Evolutionary conservation across 106 monocot genomes (phyloP).

Genomic region (Dendrobium officinale): DNA sequence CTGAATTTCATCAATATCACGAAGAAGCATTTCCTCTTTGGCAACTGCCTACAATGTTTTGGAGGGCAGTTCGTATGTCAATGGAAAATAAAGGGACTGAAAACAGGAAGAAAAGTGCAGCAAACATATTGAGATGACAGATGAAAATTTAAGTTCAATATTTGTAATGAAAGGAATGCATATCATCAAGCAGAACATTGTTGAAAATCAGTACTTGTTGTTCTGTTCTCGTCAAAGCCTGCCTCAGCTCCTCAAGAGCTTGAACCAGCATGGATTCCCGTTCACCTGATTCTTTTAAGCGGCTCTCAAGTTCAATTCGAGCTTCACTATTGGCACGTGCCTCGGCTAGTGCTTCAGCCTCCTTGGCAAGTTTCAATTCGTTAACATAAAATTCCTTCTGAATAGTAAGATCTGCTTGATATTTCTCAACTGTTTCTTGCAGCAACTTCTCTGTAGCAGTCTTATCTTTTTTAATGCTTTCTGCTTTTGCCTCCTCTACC

Average conservation of each 20-base stretch:
- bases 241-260: constrained; percentile 84
- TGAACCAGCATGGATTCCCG: constrained; percentile 84
- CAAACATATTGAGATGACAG: not conserved
- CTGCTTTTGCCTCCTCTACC: constrained; percentile 93
- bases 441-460: constrained; percentile 83
- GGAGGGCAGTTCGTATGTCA: not conserved
- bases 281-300: constrained; percentile 77
- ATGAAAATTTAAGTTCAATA: not conserved
- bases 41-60: constrained; percentile 58
- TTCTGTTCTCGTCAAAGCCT: constrained; percentile 83
- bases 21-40: constrained; percentile 82
- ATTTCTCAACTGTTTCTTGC: constrained; percentile 94
- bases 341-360: constrained; percentile 90
- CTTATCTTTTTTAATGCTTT: constrained; percentile 91
- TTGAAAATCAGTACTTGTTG: constrained; percentile 52
- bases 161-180: not conserved
- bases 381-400: constrained; percentile 96
- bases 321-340: constrained; percentile 81
- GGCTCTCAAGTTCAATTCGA: constrained; percentile 75
- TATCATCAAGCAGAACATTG: not conserved
- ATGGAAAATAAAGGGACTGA: not conserved
- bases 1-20: constrained; percentile 90
- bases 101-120: not conserved
- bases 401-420: constrained; percentile 76
- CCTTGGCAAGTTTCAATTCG: constrained; percentile 88